Conservation (phyloP, 495 filamentous ascomycete genomes). For the Physcia stellaris region DNA sequence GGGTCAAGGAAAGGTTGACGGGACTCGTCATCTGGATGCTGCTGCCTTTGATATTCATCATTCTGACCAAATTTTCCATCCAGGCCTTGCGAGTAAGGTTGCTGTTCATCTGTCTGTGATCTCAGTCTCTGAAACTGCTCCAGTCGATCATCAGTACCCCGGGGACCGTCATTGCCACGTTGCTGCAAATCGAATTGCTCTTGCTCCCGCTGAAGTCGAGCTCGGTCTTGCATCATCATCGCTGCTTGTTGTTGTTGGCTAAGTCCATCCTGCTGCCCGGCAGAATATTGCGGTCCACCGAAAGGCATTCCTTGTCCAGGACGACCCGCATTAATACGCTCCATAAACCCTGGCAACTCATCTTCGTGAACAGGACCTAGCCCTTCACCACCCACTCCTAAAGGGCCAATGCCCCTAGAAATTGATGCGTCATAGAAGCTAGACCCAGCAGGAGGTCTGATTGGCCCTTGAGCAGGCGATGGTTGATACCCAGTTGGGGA, state of each 20-base stretch:
- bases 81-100: conserved; percentile 5
- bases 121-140: conserved; percentile 50
- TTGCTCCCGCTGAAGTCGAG: conserved; percentile 49
- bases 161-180: conserved; percentile 32
- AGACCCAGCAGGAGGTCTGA: conserved; percentile 41
- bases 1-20: conserved; percentile 15
- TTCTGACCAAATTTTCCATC: too few species aligned
- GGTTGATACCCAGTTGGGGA: conserved; percentile 66
- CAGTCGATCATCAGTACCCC: conserved; percentile 42
- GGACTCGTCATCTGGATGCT: conserved; percentile 12
- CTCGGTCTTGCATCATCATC: conserved; percentile 45
- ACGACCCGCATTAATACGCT: conserved; percentile 43
- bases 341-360: conserved; percentile 45
- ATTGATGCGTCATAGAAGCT: conserved; percentile 57
- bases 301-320: conserved; percentile 38
- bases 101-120: conserved; percentile 34
- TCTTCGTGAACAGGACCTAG: conserved; percentile 39
- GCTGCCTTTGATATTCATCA: too few species aligned
- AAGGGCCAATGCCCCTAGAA: conserved; percentile 33
- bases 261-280: conserved; percentile 39
- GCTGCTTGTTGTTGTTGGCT: conserved; percentile 45
- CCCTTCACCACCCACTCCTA: conserved; percentile 37
- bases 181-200: conserved; percentile 40
- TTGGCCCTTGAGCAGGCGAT: conserved; percentile 58
- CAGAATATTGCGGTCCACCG: conserved; percentile 33